Conservation (phyloP, 148 eudicot genomes). For the Cornus suecica region DNA sequence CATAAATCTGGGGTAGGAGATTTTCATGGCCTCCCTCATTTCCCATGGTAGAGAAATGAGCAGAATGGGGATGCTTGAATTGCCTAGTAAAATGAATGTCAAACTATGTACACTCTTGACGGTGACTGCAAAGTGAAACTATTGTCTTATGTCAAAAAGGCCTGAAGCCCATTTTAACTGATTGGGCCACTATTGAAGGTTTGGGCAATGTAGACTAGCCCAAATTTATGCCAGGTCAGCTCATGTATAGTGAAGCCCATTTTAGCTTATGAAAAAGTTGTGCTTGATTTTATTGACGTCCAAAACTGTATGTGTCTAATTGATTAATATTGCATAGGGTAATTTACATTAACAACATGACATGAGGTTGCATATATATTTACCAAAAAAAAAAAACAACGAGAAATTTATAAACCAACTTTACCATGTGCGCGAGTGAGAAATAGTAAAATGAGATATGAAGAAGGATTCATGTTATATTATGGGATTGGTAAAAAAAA, state of each 20-base stretch:
- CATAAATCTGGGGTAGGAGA: neutral
- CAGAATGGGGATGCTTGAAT: neutral
- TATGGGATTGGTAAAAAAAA: no score
- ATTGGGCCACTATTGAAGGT: neutral
- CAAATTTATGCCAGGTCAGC: neutral
- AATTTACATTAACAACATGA: no score
- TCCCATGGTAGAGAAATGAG: conserved; percentile 1
- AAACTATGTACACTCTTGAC: neutral
- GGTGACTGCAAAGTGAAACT: neutral
- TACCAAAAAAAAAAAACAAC: no score
- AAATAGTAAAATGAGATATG: no score
- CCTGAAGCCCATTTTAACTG: no score
- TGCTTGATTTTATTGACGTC: no score
- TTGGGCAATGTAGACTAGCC: neutral
- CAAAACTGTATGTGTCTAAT: no score
- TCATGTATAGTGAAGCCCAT: neutral
- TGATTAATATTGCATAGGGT: no score
- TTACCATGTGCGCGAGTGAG: no score
- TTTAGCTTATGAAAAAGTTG: neutral
- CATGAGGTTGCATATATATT: no score
- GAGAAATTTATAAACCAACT: no score
- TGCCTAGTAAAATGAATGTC: neutral
- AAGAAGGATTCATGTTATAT: no score
- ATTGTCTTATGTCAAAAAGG: neutral
- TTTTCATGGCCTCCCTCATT: neutral